phyloP scores from a whole-genome alignment of 306 rosid species.

The Medicago lupulina region DNA sequence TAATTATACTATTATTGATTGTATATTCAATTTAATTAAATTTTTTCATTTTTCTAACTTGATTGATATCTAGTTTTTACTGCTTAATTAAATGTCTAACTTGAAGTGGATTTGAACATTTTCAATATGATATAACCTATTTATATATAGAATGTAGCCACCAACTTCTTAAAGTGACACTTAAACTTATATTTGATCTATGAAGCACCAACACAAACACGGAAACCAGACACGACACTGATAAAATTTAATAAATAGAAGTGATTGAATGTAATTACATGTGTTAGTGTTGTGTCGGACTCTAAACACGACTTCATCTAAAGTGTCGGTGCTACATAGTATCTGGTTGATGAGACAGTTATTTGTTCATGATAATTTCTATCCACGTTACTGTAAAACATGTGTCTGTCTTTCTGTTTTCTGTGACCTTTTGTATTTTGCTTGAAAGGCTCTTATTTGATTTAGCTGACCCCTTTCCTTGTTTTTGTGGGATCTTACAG shows the following conservation, averaged over 20 bases:
- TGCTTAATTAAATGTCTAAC: no score
- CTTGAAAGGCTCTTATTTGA: constrained; percentile 25
- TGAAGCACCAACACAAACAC: neutral
- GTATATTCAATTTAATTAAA: no score
- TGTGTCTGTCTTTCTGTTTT: neutral
- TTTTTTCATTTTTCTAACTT: no score
- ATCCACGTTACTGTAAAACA: neutral
- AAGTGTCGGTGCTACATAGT: neutral
- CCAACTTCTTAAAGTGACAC: no score
- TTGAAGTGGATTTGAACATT: no score
- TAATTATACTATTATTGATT: no score
- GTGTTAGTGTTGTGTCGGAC: neutral
- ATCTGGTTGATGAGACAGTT: constrained; percentile 1
- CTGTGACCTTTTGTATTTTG: neutral
- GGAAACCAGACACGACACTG: no score
- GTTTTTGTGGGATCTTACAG: constrained; percentile 48
- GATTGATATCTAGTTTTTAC: neutral
- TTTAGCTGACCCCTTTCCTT: constrained; percentile 34
- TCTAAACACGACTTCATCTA: neutral
- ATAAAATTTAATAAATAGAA: neutral
- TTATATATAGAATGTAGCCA: no score
- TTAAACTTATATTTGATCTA: no score
- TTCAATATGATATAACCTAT: no score
- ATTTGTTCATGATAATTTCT: no score
- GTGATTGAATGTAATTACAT: neutral